phyloP scores from a whole-genome alignment of 495 filamentous ascomycete genomes.

The Penicillium goetzii region DNA sequence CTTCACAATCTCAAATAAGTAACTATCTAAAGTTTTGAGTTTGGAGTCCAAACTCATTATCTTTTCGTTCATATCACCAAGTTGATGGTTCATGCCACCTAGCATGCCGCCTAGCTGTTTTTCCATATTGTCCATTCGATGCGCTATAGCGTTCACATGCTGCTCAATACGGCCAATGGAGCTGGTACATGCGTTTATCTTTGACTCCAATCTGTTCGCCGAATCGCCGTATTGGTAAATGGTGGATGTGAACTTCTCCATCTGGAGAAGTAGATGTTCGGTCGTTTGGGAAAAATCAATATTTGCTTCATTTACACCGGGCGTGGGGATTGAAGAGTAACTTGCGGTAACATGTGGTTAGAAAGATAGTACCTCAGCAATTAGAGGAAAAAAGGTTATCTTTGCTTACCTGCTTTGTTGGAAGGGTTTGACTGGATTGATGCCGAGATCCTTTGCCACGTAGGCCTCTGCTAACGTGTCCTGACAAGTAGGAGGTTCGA shows the following conservation, averaged over 20 bases:
- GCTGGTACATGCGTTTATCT: neutral
- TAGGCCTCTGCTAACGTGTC: neutral
- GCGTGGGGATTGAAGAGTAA: neutral
- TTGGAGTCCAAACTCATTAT: neutral
- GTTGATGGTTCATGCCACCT: neutral
- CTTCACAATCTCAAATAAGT: neutral
- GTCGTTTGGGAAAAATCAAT: neutral
- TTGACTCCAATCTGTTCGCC: neutral
- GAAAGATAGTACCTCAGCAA: neutral
- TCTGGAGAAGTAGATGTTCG: neutral
- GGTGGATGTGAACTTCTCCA: neutral
- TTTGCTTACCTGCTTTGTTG: neutral
- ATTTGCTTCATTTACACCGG: neutral
- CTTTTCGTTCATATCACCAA: neutral
- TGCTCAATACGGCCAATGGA: neutral
- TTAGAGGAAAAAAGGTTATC: neutral
- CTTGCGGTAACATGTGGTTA: neutral
- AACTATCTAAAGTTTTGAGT: neutral
- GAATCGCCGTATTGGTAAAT: neutral
- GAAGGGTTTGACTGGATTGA: neutral
- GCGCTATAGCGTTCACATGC: neutral
- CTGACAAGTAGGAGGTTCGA: neutral
- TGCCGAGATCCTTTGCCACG: neutral
- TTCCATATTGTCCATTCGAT: neutral
- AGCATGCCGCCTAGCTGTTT: neutral